A percentile compares a stretch with the other conserved stretches of the same genome.
Evolutionary conservation across 2,329 filamentous ascomycete species (phyloP).

Genomic region (Metarhizium rileyi): DNA sequence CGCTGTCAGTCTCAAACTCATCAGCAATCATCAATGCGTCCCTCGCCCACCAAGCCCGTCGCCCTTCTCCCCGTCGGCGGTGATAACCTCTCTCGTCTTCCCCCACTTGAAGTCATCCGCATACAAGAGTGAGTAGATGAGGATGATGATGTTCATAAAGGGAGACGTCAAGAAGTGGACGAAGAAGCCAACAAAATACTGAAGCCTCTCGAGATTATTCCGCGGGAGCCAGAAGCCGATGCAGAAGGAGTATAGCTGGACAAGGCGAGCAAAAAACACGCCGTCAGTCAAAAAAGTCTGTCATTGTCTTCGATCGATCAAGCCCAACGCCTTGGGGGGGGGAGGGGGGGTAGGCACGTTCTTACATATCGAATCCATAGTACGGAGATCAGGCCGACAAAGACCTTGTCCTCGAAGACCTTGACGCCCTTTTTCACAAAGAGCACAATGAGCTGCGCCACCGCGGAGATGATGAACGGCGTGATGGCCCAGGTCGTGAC

Average conservation of each 20-base stretch:
- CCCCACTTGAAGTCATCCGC: conserved; percentile 38
- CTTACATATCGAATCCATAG: conserved; percentile 31
- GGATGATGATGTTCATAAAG: conserved; percentile 32
- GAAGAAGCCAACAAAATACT: conserved; percentile 30
- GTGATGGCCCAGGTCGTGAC: conserved; percentile 36
- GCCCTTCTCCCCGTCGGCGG: conserved; percentile 15
- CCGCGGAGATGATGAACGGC: conserved; percentile 32
- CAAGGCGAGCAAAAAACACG: neutral
- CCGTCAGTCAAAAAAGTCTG: neutral
- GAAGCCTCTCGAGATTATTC: conserved; percentile 26
- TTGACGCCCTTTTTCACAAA: conserved; percentile 22
- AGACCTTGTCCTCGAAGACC: conserved; percentile 25
- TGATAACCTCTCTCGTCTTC: conserved; percentile 31
- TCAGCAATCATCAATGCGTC: neutral
- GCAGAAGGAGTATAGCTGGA: conserved; percentile 29
- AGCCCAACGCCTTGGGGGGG: neutral
- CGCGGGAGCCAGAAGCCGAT: conserved; percentile 32
- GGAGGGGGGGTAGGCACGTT: too few species aligned
- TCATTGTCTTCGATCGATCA: neutral
- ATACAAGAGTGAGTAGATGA: conserved; percentile 31
- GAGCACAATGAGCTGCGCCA: conserved; percentile 26
- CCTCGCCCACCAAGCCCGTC: neutral
- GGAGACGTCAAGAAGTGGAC: conserved; percentile 28
- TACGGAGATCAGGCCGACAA: conserved; percentile 27
- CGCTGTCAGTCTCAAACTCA: too few species aligned